Conservation (phyloP, 495 filamentous ascomycete genomes). For the Lophium mytilinum region DNA sequence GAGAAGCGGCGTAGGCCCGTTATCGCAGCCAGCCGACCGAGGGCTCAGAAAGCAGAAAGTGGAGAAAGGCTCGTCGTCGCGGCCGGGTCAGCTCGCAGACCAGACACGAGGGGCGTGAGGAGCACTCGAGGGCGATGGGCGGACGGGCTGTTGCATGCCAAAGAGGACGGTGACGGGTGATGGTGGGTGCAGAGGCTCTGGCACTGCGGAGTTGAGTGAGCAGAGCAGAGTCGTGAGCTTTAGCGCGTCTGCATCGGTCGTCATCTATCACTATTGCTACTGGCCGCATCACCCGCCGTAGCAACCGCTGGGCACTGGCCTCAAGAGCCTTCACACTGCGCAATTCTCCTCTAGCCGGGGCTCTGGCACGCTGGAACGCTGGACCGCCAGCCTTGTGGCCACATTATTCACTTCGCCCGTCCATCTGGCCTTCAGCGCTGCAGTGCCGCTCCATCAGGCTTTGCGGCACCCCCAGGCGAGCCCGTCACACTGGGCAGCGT, state of each 20-base stretch:
- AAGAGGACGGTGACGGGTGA: background rate
- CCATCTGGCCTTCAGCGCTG: background rate
- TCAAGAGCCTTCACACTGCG: too few relatives aligned
- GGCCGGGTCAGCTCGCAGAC: background rate
- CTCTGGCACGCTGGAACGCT: background rate
- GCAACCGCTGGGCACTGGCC: too few relatives aligned
- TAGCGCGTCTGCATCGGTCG: conserved; percentile 11
- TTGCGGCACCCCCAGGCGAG: too few relatives aligned
- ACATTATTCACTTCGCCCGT: background rate
- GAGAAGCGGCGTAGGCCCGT: conserved; percentile 9
- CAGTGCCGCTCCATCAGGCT: background rate
- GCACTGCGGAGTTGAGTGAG: conserved; percentile 4
- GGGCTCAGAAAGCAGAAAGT: conserved; percentile 2
- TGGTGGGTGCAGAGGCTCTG: conserved; percentile 2
- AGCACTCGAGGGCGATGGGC: conserved; percentile 9
- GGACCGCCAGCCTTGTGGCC: background rate
- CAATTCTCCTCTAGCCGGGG: too few relatives aligned
- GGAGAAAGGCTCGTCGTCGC: conserved; percentile 13
- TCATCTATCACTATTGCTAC: background rate
- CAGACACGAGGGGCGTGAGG: background rate
- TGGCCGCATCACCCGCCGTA: background rate
- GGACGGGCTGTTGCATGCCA: conserved; percentile 20
- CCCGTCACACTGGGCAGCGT: background rate
- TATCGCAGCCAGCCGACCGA: conserved; percentile 21
- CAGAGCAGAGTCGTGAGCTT: background rate